Base-by-base conservation (phyloP, 305 asterid genomes). In the Solanum hybrid region DNA sequence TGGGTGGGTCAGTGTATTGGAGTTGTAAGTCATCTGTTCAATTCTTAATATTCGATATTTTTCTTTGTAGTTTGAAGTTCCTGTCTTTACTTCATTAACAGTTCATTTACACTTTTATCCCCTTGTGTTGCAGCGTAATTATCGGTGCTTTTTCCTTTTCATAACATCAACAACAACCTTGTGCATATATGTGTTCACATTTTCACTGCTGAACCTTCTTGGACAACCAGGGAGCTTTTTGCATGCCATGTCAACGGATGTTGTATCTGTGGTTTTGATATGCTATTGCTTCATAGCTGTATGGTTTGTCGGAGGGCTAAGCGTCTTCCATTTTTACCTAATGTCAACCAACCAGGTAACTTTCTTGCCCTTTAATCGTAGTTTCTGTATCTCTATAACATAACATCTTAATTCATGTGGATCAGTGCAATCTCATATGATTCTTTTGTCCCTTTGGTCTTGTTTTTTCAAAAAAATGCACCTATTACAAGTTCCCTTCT, bases 1-100 rank as follows among this genome's bases (percentile, higher is more conserved):
- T 97, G 98, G 98, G 97, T 96, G 67, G 99, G 98, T 87, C 99
- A 97, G 94, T 96, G 99, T 89, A 96, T 97, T 8, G 99, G 99
- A 87, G 92, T 92, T 76, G 99, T 97, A 94, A 94, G 98, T 90
- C 28, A 80, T 78, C 75, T 28, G 36, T 22, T 78, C n/a, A 77
- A 16, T 39, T 79, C 26, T 88, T 36, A 83, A 13, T 79, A 39
- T 46, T 46, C 4, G 0, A 46, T 83, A 82, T 13, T 40, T 82
- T 8, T 14, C 87, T 82, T n/a, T 42, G 11, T 69, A 36, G 28
- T 74, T 39, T 14, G 61, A 88, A 88, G 26, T 9, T 46, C 39
- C 61, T 82, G 13, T 46, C 34, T 40, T 87, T 20, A 28, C 69
- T 57, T 61, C 35, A 33, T 76, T 31, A 77, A 51, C 2, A 77